Evolutionary conservation across 2,329 filamentous ascomycete species (phyloP).

Genomic region (Nigrospora oryzae): DNA sequence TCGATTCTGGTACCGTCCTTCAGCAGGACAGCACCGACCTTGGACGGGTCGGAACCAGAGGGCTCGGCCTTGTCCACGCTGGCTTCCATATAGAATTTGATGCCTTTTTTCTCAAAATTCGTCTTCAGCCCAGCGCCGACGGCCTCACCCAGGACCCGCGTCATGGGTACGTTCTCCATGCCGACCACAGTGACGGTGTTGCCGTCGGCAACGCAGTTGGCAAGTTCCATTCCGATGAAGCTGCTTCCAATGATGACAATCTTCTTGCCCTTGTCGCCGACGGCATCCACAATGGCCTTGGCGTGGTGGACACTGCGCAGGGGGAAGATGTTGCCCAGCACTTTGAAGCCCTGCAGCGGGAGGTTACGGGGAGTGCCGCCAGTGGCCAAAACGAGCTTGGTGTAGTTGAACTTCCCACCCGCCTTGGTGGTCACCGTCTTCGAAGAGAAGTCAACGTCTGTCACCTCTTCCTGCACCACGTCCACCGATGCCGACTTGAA

Average conservation of each 20-base stretch:
- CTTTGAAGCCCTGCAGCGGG: slow-evolving; percentile 78
- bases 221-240: slow-evolving; percentile 98
- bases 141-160: slow-evolving; percentile 74
- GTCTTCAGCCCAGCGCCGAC: slow-evolving; percentile 76
- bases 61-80: slow-evolving; percentile 76
- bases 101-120: slow-evolving; percentile 72
- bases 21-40: slow-evolving; percentile 72
- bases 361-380: slow-evolving; percentile 71
- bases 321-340: slow-evolving; percentile 78
- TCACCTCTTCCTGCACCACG: slow-evolving; percentile 57
- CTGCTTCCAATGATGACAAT: slow-evolving; percentile 86
- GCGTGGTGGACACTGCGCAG: slow-evolving; percentile 72
- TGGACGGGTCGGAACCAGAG: slow-evolving; percentile 55
- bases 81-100: slow-evolving; percentile 80
- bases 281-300: slow-evolving; percentile 67
- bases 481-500: slow-evolving; percentile 56
- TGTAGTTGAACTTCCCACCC: slow-evolving; percentile 66
- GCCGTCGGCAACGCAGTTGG: slow-evolving; percentile 68
- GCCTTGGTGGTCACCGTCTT: slow-evolving; percentile 69
- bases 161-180: slow-evolving; percentile 78
- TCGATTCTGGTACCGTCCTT: slow-evolving; percentile 80
- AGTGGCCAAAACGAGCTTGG: slow-evolving; percentile 83
- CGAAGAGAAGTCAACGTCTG: slow-evolving; percentile 63
- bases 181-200: slow-evolving; percentile 84
- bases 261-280: slow-evolving; percentile 81